Percentiles rank a stretch among this genome's conserved stretches.
Evolutionary conservation across 768 basidiomycete genomes (phyloP).

Genomic region (Leccinum longicurvipes): DNA sequence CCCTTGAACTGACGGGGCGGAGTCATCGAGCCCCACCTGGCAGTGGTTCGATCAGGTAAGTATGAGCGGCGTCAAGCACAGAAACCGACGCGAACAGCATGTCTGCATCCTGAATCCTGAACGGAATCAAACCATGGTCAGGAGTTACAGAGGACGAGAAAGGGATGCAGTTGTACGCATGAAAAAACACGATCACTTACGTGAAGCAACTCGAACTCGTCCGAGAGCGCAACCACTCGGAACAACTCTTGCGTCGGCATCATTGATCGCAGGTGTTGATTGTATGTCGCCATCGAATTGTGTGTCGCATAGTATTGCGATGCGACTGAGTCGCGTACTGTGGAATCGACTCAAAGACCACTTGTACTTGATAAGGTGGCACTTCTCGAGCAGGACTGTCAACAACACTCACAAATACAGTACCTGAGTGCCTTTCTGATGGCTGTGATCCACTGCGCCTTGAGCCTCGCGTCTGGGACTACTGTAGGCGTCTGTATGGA

Average conservation of each 20-base stretch:
- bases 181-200: constrained; percentile 78
- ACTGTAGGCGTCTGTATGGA: no score
- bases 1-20: no score
- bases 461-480: no score
- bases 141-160: not conserved
- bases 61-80: not conserved
- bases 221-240: constrained; percentile 90
- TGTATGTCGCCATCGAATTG: constrained; percentile 94
- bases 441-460: no score
- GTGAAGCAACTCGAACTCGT: constrained; percentile 91
- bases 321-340: constrained; percentile 88
- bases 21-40: constrained; percentile 99
- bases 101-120: constrained; percentile 78
- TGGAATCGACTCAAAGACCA: constrained; percentile 86
- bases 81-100: constrained; percentile 81
- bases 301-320: constrained; percentile 94
- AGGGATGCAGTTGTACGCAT: constrained; percentile 81
- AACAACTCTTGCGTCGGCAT: constrained; percentile 91
- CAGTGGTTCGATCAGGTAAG: constrained; percentile 31
- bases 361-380: constrained; percentile 92
- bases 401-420: no score
- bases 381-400: no score
- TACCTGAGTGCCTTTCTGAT: no score
- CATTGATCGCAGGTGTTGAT: constrained; percentile 84
- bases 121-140: not conserved